Percentiles rank a stretch among this genome's conserved stretches.
Evolutionary conservation across 140 eudicot species (phyloP).

Genomic region (Bidens hawaiensis): DNA sequence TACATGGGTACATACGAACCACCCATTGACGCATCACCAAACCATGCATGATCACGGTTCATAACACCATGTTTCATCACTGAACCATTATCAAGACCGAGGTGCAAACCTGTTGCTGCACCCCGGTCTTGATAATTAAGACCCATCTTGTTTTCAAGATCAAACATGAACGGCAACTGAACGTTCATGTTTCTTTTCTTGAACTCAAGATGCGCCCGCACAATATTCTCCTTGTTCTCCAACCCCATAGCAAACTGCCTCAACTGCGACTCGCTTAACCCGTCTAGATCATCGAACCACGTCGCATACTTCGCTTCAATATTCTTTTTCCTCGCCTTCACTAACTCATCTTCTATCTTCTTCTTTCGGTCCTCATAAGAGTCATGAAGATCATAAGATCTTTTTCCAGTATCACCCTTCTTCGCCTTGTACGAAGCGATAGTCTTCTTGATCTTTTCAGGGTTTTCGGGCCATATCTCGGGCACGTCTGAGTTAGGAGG

Average conservation of each 20-base stretch:
- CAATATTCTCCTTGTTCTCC: constrained; percentile 24
- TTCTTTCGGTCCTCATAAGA: constrained; percentile 42
- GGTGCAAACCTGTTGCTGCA: too few species aligned
- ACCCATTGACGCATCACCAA: background rate
- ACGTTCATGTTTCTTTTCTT: constrained; percentile 21
- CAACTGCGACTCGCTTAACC: constrained; percentile 22
- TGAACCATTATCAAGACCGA: background rate
- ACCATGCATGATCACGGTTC: constrained; percentile 20
- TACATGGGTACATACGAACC: constrained; percentile 3
- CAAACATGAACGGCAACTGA: constrained; percentile 1
- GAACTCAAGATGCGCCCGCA: constrained; percentile 22
- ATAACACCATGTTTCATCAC: background rate
- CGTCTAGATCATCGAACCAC: constrained; percentile 35
- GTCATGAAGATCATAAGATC: constrained; percentile 32
- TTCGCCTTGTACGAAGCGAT: constrained; percentile 35
- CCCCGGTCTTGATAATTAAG: constrained; percentile 2
- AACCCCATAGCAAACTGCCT: constrained; percentile 24
- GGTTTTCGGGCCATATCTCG: constrained; percentile 47
- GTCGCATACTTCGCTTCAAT: constrained; percentile 47
- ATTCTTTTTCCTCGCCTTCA: constrained; percentile 32
- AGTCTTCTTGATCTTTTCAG: constrained; percentile 20
- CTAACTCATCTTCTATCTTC: constrained; percentile 46
- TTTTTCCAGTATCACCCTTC: constrained; percentile 27
- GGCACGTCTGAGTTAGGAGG: constrained; percentile 34
- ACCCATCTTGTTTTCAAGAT: background rate